Conservation (phyloP, 352 stramenopile genomes). For the Pythium periplocum region DNA sequence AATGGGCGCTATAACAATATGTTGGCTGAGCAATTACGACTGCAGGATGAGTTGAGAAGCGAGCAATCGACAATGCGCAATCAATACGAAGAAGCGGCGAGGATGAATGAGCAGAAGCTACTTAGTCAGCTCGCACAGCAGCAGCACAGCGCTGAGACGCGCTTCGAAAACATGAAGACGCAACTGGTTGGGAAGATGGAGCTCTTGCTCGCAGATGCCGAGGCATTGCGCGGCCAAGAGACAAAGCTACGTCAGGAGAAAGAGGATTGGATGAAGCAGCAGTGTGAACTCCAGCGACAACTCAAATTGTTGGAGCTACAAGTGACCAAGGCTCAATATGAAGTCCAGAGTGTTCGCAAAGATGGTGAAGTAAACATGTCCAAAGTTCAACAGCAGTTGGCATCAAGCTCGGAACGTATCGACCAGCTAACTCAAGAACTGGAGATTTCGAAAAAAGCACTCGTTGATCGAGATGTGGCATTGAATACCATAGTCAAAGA, state of each 20-base stretch:
- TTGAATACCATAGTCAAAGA: slow-evolving; percentile 39
- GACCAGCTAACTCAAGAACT: slow-evolving; percentile 40
- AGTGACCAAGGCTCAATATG: slow-evolving; percentile 38
- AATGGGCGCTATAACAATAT: slow-evolving; percentile 76
- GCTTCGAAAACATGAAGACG: slow-evolving; percentile 41
- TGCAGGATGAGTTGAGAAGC: slow-evolving; percentile 37
- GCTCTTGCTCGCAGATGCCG: slow-evolving; percentile 38
- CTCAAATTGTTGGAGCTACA: slow-evolving; percentile 39
- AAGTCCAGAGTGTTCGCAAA: slow-evolving; percentile 41
- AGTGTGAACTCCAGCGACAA: slow-evolving; percentile 29
- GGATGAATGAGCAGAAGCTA: slow-evolving; percentile 14
- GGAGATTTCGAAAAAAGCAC: slow-evolving; percentile 26
- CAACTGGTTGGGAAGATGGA: slow-evolving; percentile 64
- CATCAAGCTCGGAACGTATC: slow-evolving; percentile 29
- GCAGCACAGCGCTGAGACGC: slow-evolving; percentile 20
- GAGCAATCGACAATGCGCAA: slow-evolving; percentile 10
- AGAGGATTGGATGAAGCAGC: slow-evolving; percentile 27
- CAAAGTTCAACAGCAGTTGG: slow-evolving; percentile 40
- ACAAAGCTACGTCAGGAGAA: slow-evolving; percentile 54
- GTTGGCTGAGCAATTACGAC: slow-evolving; percentile 62
- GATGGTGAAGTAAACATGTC: slow-evolving; percentile 38
- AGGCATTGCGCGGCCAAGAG: slow-evolving; percentile 38
- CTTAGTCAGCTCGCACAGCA: slow-evolving; percentile 16
- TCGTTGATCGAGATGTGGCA: slow-evolving; percentile 32
- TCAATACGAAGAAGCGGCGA: slow-evolving; percentile 14